Evolutionary conservation across 2,329 filamentous ascomycete genomes (phyloP), one percentile per base, ranked within the genome.

Genomic region (Xylariaceae sp.): DNA sequence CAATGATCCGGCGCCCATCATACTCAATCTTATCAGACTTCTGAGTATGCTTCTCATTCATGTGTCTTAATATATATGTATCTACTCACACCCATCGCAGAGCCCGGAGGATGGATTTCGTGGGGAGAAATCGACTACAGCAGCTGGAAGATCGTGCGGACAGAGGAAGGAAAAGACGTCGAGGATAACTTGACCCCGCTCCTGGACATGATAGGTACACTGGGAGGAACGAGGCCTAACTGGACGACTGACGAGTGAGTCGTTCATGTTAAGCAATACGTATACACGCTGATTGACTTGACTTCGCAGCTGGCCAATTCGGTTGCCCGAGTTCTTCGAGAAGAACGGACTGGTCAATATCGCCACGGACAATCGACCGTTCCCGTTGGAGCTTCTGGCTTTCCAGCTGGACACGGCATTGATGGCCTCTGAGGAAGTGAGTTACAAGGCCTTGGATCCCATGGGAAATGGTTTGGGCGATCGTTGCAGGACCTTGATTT

Each of bases 71-170:
- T 16, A 19, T 12, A 20, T 29, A n/a, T n/a, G 14, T 6, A 10
- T 5, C 9, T 49, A 40, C 48, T 56, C 19, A 56, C 19, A 2
- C 18, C 3, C 12, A 43, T 10, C 10, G 12, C 20, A 52, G 54
- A 56, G 20, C 54, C 54, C 16, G 45, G 50, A 19, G 50, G 54
- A 7, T 56, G 50, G 44, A 52, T 56, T 14, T 52, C 50, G 2
- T 52, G 50, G 49, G 49, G 50, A 26, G 50, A 56, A 21, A 56
- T 56, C 23, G 50, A 56, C 21, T 56, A 56, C 20, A 56, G 50
- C 12, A 52, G 40, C 12, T 56, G 32, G 29, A 56, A 49, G 20
- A 56, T 52, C 46, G 26, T 49, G 16, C 42, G 54, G 16, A 56
- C 54, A 20, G 54, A 56, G 10, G 49, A 52, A n/a, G 54, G 49